A percentile compares a stretch with the other conserved stretches of the same genome.
phyloP scores from a whole-genome alignment of 2,329 filamentous ascomycete species.

The Colletotrichum coccodes region DNA sequence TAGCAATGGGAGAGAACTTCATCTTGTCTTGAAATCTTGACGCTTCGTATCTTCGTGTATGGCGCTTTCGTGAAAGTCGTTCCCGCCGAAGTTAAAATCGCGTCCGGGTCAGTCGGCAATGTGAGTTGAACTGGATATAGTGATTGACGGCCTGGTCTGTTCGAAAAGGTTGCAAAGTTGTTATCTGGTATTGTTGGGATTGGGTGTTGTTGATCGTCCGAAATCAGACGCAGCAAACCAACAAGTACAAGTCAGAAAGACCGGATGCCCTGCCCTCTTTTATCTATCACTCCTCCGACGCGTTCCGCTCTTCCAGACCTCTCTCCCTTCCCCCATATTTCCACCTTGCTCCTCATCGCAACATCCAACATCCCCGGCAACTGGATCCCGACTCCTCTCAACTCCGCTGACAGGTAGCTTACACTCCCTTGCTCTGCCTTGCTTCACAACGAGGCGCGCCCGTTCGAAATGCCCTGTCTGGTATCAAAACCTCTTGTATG shows the following conservation, averaged over 20 bases:
- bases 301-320: not conserved
- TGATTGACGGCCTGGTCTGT: constrained; percentile 10
- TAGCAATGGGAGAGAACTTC: constrained; percentile 22
- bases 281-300: constrained; percentile 1
- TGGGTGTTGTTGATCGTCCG: constrained; percentile 4
- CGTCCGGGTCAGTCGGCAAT: not conserved
- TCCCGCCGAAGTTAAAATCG: not conserved
- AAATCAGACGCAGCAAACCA: constrained; percentile 11
- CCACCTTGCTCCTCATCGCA: not conserved
- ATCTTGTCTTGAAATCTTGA: not conserved
- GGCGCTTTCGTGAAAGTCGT: not conserved
- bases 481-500: not conserved
- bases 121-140: not conserved
- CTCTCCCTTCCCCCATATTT: not conserved
- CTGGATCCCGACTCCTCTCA: not conserved
- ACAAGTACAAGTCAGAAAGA: not conserved
- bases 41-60: not conserved
- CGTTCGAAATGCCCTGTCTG: not conserved
- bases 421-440: not conserved
- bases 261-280: not conserved
- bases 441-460: constrained; percentile 11
- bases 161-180: not conserved
- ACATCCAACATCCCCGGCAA: not conserved
- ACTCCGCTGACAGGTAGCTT: not conserved
- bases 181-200: not conserved